These are phyloP conservation scores for Termitomyces sp. DNA, from an alignment of 768 basidiomycete species.

Conservation along the genomic window DNA sequence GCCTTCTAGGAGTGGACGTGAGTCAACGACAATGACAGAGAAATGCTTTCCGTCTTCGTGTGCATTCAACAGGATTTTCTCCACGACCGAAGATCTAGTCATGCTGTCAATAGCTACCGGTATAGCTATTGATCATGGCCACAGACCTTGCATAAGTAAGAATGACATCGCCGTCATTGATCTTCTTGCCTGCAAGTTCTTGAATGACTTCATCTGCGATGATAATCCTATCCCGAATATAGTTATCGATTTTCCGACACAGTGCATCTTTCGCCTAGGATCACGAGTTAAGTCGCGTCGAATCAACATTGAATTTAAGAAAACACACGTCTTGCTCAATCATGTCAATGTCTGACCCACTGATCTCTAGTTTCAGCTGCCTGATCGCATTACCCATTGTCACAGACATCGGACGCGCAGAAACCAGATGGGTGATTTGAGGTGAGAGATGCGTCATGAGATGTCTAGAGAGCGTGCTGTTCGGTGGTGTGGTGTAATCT, in stretches of 20 bases:
- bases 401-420: conserved; percentile 85
- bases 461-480: conserved; percentile 85
- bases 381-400: conserved; percentile 95
- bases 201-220: conserved; percentile 92
- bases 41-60: conserved; percentile 71
- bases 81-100: conserved; percentile 86
- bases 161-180: conserved; percentile 89
- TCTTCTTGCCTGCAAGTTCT: conserved; percentile 84
- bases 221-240: conserved; percentile 90
- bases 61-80: conserved; percentile 80
- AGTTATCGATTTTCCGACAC: conserved; percentile 83
- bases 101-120: conserved; percentile 1
- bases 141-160: conserved; percentile 86
- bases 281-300: conserved; percentile 1
- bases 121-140: neutral
- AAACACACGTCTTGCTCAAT: conserved; percentile 84
- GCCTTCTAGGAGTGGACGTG: conserved; percentile 93
- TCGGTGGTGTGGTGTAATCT: conserved; percentile 82
- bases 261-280: conserved; percentile 81
- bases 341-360: conserved; percentile 85
- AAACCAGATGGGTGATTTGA: conserved; percentile 86
- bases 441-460: conserved; percentile 89
- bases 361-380: conserved; percentile 93
- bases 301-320: neutral
- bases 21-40: conserved; percentile 90